Evolutionary conservation across 108 stramenopile genomes (phyloP).

Genomic region (Thalassiosira profunda): DNA sequence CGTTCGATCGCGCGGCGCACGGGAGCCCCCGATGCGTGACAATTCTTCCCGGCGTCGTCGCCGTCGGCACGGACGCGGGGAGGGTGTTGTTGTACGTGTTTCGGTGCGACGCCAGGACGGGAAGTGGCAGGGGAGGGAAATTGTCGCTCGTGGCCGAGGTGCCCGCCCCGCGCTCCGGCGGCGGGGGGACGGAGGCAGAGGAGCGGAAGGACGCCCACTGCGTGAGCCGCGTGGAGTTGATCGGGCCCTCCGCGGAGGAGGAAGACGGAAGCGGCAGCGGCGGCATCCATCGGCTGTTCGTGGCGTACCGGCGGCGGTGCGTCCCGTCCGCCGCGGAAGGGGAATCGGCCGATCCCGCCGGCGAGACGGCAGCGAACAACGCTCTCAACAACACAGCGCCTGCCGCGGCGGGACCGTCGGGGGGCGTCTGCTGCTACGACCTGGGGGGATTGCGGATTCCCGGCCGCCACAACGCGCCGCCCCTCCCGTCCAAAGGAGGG

Average conservation of each 20-base stretch:
- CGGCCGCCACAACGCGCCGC: too few relatives aligned
- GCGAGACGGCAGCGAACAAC: not conserved
- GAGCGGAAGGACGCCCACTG: slow-evolving; percentile 18
- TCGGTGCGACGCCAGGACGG: slow-evolving; percentile 18
- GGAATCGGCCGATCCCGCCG: not conserved
- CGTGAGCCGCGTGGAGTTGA: slow-evolving; percentile 36
- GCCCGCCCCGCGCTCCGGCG: slow-evolving; percentile 64
- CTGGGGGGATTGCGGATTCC: slow-evolving; percentile 62
- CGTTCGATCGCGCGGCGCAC: slow-evolving; percentile 54
- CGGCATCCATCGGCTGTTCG: slow-evolving; percentile 33
- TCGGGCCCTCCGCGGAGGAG: not conserved
- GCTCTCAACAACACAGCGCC: slow-evolving; percentile 1
- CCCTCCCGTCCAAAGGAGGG: too few relatives aligned
- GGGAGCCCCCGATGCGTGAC: slow-evolving; percentile 65
- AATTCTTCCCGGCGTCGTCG: slow-evolving; percentile 72
- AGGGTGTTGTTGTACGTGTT: slow-evolving; percentile 70
- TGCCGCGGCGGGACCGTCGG: slow-evolving; percentile 30
- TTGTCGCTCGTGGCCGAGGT: slow-evolving; percentile 57
- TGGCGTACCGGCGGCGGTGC: slow-evolving; percentile 33
- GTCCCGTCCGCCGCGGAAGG: not conserved
- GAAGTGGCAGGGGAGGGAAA: slow-evolving; percentile 8
- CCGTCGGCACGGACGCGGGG: slow-evolving; percentile 83
- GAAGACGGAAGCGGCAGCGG: not conserved
- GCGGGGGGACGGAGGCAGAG: slow-evolving; percentile 15
- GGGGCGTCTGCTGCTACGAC: slow-evolving; percentile 82